Evolutionary conservation across 176 grass and related monocot species (phyloP), one percentile per base, ranked within the genome.

Genomic region (Oryza meyeriana): DNA sequence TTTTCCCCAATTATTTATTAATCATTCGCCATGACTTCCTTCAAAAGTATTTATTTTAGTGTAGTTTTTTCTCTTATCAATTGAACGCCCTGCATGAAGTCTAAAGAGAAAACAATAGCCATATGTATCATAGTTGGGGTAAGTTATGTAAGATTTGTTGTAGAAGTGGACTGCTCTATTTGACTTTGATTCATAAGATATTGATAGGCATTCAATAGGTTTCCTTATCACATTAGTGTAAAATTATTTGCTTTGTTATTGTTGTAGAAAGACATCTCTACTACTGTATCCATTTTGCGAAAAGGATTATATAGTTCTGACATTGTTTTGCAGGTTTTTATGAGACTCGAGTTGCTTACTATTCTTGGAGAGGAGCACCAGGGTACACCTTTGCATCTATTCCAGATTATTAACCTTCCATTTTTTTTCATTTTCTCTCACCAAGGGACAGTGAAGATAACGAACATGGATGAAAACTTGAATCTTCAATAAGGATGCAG

Each of bases 291-390:
- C 10, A 22, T 34, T 75, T 52, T 75, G 5, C 28, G 4, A 40
- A 66, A 78, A 12, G 4, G 25, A 48, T 75, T 34, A 71, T 22
- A 25, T 63, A 20, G 42, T 57, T 77, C 24, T 72, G 11, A 47
- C 10, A 26, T 22, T 48, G 27, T 50, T 83, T 71, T 90, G n/a
- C 85, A 95, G 92, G 92, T 38, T 95, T 95, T 73, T 98, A 95
- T 45, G 95, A 98, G 82, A 95, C 90, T 83, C 88, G 92, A 24
- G 89, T 98, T 85, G 92, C 92, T 65, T 98, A 98, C 76, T 98
- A 95, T 81, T 98, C 95, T 25, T 98, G 88, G 92, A 94, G 90
- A 79, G 95, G 92, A 70, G 95, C 95, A 27, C 92, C 85, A 25
- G 92, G 95, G 35, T 98, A 95, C 45, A 84, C 82, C 14, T 98